These are phyloP conservation scores for Collariella sp. DNA, from an alignment of 495 filamentous ascomycete genomes.

Conservation along the genomic window DNA sequence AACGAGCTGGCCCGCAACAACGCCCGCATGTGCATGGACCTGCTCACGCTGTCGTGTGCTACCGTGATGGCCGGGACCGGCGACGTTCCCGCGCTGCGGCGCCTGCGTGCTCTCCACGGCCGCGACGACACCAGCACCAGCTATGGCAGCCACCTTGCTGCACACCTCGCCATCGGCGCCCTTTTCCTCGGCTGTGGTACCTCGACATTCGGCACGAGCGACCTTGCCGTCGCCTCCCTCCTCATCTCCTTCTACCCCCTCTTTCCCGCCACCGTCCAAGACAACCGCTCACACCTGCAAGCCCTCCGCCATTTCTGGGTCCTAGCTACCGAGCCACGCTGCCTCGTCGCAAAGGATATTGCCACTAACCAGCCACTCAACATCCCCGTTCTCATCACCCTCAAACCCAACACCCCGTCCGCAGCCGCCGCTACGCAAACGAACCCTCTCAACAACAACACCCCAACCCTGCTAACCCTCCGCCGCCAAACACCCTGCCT, in stretches of 20 bases:
- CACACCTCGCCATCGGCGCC: constrained; percentile 83
- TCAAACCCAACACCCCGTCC: constrained; percentile 23
- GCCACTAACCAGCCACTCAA: constrained; percentile 70
- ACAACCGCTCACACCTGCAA: constrained; percentile 91
- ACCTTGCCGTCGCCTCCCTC: constrained; percentile 75
- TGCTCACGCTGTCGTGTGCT: constrained; percentile 69
- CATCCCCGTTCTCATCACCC: constrained; percentile 51
- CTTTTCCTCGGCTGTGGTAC: constrained; percentile 89
- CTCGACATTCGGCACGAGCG: constrained; percentile 82
- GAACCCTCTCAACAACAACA: neutral
- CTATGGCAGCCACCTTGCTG: constrained; percentile 88
- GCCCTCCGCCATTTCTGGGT: constrained; percentile 98
- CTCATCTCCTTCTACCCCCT: constrained; percentile 91
- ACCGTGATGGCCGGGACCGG: constrained; percentile 94
- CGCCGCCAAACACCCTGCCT: constrained; percentile 61
- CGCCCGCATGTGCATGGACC: constrained; percentile 80
- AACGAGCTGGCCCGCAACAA: constrained; percentile 70
- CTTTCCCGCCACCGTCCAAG: constrained; percentile 77
- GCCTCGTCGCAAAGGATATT: constrained; percentile 75
- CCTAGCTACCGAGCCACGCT: constrained; percentile 81
- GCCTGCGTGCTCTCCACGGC: constrained; percentile 78
- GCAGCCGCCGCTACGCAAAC: constrained; percentile 8
- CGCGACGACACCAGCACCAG: constrained; percentile 76
- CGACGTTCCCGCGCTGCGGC: constrained; percentile 80
- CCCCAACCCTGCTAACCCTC: constrained; percentile 14